Conservation (phyloP, 257 asterid genomes). For the Gentiana macrophylla region DNA sequence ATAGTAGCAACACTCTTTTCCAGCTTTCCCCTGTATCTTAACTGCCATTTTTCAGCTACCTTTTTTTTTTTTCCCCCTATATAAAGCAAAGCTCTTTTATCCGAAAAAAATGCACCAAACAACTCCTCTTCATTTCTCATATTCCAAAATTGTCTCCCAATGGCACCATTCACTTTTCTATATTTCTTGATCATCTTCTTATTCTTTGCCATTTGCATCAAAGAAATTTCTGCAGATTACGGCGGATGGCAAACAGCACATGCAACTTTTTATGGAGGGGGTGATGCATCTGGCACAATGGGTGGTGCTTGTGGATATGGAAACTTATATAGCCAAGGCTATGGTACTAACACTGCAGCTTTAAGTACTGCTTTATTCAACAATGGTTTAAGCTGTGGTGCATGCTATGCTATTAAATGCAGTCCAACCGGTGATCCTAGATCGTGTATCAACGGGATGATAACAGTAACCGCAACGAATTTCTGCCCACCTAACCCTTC, state of each 20-base stretch:
- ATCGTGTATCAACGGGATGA: conserved; percentile 55
- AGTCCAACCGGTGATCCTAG: conserved; percentile 22
- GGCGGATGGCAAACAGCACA: conserved; percentile 38
- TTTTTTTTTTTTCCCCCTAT: conserved; percentile 12
- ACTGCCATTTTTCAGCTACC: conserved; percentile 6
- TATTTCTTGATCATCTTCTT: conserved; percentile 7
- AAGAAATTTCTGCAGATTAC: conserved; percentile 20
- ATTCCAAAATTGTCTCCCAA: conserved; percentile 6
- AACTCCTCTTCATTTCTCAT: background rate
- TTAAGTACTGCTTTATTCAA: conserved; percentile 83
- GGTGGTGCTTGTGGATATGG: conserved; percentile 99
- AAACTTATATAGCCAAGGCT: conserved; percentile 71
- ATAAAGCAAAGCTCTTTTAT: conserved; percentile 28
- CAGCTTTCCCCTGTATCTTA: conserved; percentile 1
- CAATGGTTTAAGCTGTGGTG: conserved; percentile 78
- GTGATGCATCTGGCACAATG: conserved; percentile 81
- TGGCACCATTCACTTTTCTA: conserved; percentile 12
- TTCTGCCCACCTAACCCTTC: conserved; percentile 61
- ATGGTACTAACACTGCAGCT: conserved; percentile 86
- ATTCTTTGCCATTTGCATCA: conserved; percentile 17
- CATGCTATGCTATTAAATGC: conserved; percentile 66
- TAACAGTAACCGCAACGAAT: conserved; percentile 78
- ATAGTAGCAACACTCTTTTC: conserved; percentile 16
- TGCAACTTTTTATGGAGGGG: conserved; percentile 78
- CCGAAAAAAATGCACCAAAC: background rate